Evolutionary conservation across 495 filamentous ascomycete species (phyloP).

Genomic region (Durotheca rogersii): DNA sequence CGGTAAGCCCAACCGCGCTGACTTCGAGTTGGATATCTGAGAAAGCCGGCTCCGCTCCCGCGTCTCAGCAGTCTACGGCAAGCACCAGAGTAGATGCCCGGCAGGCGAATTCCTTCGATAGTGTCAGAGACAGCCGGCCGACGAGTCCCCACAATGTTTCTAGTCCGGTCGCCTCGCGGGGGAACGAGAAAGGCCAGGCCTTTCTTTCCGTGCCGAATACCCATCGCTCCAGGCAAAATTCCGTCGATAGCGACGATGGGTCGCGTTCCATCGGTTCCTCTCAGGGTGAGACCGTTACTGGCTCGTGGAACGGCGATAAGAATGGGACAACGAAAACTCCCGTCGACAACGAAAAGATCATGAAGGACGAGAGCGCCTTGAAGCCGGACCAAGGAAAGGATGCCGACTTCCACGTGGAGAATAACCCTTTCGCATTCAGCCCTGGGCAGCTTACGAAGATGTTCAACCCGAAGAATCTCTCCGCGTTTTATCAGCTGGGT

Average conservation of each 20-base stretch:
- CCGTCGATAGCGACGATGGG: constrained; percentile 54
- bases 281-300: constrained; percentile 45
- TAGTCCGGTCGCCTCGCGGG: constrained; percentile 58
- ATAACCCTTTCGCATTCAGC: constrained; percentile 72
- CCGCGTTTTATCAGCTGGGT: constrained; percentile 68
- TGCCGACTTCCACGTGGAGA: constrained; percentile 60
- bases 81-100: constrained; percentile 51
- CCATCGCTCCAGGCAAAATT: constrained; percentile 53
- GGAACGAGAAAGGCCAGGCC: constrained; percentile 44
- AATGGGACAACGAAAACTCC: constrained; percentile 32
- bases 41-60: constrained; percentile 37
- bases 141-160: constrained; percentile 89
- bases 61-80: constrained; percentile 35
- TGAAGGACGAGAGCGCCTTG: constrained; percentile 56
- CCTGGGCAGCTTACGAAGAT: constrained; percentile 73
- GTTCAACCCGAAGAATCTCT: constrained; percentile 71
- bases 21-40: constrained; percentile 51
- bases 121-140: constrained; percentile 68
- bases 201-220: constrained; percentile 53
- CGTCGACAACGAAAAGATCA: constrained; percentile 49
- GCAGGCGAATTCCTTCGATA: constrained; percentile 67
- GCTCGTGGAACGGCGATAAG: constrained; percentile 44
- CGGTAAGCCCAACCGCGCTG: constrained; percentile 48
- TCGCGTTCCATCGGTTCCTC: constrained; percentile 47
- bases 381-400: constrained; percentile 66